phyloP scores from a whole-genome alignment of 2,329 filamentous ascomycete species.

The Ceratocystis ficicola region DNA sequence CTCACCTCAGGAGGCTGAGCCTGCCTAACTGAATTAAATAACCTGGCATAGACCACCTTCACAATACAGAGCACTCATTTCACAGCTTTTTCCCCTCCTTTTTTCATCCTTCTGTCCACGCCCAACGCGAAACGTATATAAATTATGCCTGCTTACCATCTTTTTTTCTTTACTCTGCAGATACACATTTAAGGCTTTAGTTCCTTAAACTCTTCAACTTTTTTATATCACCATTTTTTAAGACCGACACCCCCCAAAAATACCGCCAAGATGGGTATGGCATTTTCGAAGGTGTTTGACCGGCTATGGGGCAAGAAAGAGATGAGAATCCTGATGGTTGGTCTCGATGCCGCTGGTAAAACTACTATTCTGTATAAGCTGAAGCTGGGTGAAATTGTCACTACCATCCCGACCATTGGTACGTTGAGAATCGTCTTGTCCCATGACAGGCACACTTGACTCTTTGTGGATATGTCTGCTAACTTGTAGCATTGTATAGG shows the following conservation, averaged over 20 bases:
- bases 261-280: slow-evolving; percentile 67
- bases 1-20: slow-evolving; percentile 22
- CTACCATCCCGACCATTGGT: slow-evolving; percentile 97
- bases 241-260: slow-evolving; percentile 26
- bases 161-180: neutral
- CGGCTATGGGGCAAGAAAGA: slow-evolving; percentile 99
- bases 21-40: slow-evolving; percentile 18
- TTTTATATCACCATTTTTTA: slow-evolving; percentile 18
- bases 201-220: slow-evolving; percentile 18
- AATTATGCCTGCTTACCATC: slow-evolving; percentile 4
- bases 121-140: slow-evolving; percentile 2
- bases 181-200: slow-evolving; percentile 17
- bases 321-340: slow-evolving; percentile 99
- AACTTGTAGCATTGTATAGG: slow-evolving; percentile 37
- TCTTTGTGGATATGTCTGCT: neutral
- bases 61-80: neutral
- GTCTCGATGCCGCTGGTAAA: slow-evolving; percentile 98
- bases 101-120: neutral
- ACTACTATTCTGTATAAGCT: slow-evolving; percentile 99
- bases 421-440: slow-evolving; percentile 30
- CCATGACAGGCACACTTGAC: neutral
- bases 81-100: slow-evolving; percentile 5
- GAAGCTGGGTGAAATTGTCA: slow-evolving; percentile 98
- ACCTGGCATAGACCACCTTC: slow-evolving; percentile 15
- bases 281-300: slow-evolving; percentile 93